phyloP scores from a whole-genome alignment of 2,329 filamentous ascomycete species.

The Microsporum audouinii region DNA sequence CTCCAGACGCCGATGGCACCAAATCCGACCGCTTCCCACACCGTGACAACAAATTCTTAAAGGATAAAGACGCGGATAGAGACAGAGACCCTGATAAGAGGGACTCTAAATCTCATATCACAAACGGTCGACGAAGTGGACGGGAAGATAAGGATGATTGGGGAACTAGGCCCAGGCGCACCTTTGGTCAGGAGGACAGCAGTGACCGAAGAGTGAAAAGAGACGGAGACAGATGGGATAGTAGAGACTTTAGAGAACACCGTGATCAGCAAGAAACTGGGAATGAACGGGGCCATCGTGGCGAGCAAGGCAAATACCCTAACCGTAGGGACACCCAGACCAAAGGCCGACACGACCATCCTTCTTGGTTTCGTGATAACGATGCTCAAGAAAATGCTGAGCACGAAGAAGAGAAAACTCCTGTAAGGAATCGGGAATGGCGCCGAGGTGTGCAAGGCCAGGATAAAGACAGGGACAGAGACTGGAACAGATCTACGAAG shows the following conservation, averaged over 20 bases:
- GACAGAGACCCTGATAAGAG: constrained; percentile 26
- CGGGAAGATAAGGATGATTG: constrained; percentile 33
- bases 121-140: constrained; percentile 26
- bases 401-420: constrained; percentile 33
- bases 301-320: constrained; percentile 41
- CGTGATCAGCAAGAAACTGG: constrained; percentile 45
- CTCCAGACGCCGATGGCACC: constrained; percentile 43
- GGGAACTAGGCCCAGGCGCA: constrained; percentile 30
- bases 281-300: constrained; percentile 40
- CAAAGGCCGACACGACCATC: constrained; percentile 54
- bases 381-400: constrained; percentile 24
- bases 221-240: constrained; percentile 34
- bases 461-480: constrained; percentile 40
- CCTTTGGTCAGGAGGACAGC: constrained; percentile 31
- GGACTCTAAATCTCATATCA: constrained; percentile 24
- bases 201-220: constrained; percentile 31
- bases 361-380: constrained; percentile 61
- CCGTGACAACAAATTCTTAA: constrained; percentile 38
- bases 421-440: constrained; percentile 55
- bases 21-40: constrained; percentile 51
- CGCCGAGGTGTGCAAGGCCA: constrained; percentile 37
- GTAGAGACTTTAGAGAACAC: constrained; percentile 39
- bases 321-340: constrained; percentile 53
- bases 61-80: constrained; percentile 22
- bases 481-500: constrained; percentile 43